Percentiles rank a stretch among this genome's conserved stretches.
These are phyloP conservation scores for Stephanodiscus minutulus DNA, from an alignment of 108 stramenopile species.

Conservation along the genomic window DNA sequence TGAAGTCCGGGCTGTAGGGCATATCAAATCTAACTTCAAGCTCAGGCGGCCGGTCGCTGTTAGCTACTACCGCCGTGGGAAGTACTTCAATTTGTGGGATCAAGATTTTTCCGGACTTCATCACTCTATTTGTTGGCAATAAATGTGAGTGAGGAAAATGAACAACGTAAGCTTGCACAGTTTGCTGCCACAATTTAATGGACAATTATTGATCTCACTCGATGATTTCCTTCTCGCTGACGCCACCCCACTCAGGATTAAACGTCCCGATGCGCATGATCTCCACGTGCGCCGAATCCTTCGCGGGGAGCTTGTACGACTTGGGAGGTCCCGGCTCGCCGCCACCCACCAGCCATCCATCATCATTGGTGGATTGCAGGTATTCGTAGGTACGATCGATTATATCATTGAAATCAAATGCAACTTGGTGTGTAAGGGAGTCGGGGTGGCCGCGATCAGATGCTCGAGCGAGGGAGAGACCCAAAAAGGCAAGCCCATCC, in stretches of 20 bases:
- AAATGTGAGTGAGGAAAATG: not conserved
- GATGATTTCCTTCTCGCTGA: conserved; percentile 66
- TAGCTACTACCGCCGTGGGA: conserved; percentile 84
- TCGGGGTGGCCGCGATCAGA: conserved; percentile 70
- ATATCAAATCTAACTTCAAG: conserved; percentile 90
- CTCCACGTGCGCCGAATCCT: conserved; percentile 86
- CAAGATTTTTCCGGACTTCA: conserved; percentile 71
- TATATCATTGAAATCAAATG: conserved; percentile 81
- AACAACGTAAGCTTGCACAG: not conserved
- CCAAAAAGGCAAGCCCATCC: conserved; percentile 88
- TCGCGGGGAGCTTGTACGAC: conserved; percentile 79
- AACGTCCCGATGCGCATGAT: conserved; percentile 89
- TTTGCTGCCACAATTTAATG: conserved; percentile 1
- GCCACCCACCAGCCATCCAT: conserved; percentile 91
- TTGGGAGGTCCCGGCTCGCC: conserved; percentile 84
- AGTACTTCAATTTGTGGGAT: conserved; percentile 87
- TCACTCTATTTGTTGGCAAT: conserved; percentile 28
- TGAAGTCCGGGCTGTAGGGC: conserved; percentile 60
- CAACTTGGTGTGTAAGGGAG: conserved; percentile 76
- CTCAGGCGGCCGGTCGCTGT: conserved; percentile 78
- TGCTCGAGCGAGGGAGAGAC: conserved; percentile 72
- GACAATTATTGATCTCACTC: conserved; percentile 41
- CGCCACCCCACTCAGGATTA: conserved; percentile 80
- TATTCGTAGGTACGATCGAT: conserved; percentile 74
- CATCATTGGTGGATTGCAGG: conserved; percentile 78